Percentiles rank a stretch among this genome's conserved stretches.
Conservation (phyloP, 177 flowering plant genomes). For the Vitis hybrid region DNA sequence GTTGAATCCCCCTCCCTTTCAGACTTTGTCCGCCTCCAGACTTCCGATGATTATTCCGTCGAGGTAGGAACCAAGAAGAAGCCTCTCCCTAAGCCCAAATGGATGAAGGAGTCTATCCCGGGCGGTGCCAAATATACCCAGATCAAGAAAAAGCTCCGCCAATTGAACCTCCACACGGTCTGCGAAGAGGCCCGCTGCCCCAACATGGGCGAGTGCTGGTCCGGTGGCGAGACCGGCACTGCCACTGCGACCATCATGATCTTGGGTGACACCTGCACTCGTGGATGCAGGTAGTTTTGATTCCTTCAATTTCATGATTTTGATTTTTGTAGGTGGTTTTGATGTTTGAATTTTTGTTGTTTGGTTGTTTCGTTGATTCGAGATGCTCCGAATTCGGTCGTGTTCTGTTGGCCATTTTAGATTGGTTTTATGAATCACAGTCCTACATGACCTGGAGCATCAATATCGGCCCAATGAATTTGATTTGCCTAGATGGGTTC, state of each 20-base stretch:
- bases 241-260: slow-evolving; percentile 99
- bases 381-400: too few relatives aligned
- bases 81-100: slow-evolving; percentile 90
- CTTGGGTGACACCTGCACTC: slow-evolving; percentile 92
- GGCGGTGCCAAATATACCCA: slow-evolving; percentile 81
- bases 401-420: too few relatives aligned
- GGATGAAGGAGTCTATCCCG: slow-evolving; percentile 92
- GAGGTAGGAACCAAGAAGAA: slow-evolving; percentile 96
- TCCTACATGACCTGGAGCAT: too few relatives aligned
- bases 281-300: slow-evolving; percentile 76
- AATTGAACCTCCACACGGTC: slow-evolving; percentile 86
- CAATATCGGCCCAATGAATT: too few relatives aligned
- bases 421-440: too few relatives aligned
- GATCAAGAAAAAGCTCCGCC: slow-evolving; percentile 81
- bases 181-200: slow-evolving; percentile 97
- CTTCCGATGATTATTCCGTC: slow-evolving; percentile 61
- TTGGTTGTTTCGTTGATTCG: background rate
- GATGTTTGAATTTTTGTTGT: background rate
- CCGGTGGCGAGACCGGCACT: slow-evolving; percentile 97
- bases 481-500: too few relatives aligned
- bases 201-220: slow-evolving; percentile 96
- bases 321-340: background rate
- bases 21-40: slow-evolving; percentile 59
- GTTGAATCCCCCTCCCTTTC: slow-evolving; percentile 60
- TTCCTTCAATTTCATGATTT: background rate